Evolutionary conservation across 73 alveolate species (phyloP).

Genomic region (Symbiodinium pilosum): DNA sequence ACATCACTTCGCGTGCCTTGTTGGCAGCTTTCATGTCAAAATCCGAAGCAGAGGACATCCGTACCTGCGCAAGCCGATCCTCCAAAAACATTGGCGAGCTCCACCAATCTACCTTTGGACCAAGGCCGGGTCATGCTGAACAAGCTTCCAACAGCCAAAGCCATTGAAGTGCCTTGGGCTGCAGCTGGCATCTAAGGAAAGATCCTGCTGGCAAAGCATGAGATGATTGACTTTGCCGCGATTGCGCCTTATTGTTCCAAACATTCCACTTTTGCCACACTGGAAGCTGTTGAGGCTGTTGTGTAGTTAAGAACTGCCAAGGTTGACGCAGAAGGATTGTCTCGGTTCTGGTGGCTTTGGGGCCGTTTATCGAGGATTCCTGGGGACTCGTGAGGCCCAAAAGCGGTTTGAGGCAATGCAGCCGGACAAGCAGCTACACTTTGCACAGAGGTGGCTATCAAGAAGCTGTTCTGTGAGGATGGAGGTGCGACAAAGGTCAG

Average conservation of each 20-base stretch:
- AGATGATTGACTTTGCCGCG: constrained; percentile 60
- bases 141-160: too few species aligned
- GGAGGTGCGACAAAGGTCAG: constrained; percentile 35
- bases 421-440: neutral
- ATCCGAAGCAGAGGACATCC: too few species aligned
- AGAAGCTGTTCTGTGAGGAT: constrained; percentile 89
- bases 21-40: too few species aligned
- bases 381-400: constrained; percentile 82
- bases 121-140: too few species aligned
- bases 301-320: neutral
- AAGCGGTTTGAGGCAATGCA: too few species aligned
- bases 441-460: constrained; percentile 56
- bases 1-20: neutral
- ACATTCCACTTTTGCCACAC: neutral
- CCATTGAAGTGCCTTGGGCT: too few species aligned
- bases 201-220: constrained; percentile 72
- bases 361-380: constrained; percentile 57
- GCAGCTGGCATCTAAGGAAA: too few species aligned
- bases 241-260: neutral
- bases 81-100: too few species aligned
- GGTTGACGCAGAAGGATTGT: constrained; percentile 85
- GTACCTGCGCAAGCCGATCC: too few species aligned
- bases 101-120: too few species aligned
- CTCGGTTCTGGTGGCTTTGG: constrained; percentile 88
- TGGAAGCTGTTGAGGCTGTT: neutral